A percentile compares a stretch with the other conserved stretches of the same genome.
Evolutionary conservation across 1,284 basidiomycete species (phyloP).

Genomic region (Leccinum colubrinum): DNA sequence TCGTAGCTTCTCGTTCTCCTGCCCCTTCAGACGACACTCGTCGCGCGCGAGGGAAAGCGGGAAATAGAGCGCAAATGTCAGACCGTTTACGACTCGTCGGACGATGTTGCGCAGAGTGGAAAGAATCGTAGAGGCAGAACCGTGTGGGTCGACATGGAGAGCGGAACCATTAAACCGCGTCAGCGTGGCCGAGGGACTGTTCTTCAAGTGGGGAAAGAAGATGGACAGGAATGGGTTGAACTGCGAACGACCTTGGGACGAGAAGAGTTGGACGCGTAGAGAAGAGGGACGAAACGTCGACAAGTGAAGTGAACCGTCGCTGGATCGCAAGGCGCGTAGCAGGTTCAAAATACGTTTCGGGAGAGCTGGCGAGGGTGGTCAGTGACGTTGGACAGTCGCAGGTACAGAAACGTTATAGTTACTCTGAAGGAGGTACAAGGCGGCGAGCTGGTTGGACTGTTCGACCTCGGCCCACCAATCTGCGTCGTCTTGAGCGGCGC

Average conservation of each 20-base stretch:
- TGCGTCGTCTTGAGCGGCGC: slow-evolving; percentile 62
- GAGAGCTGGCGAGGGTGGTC: slow-evolving; percentile 42
- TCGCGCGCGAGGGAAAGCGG: slow-evolving; percentile 48
- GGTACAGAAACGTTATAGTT: slow-evolving; percentile 5
- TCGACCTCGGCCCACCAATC: slow-evolving; percentile 76
- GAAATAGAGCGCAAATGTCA: slow-evolving; percentile 17
- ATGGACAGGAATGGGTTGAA: slow-evolving; percentile 28
- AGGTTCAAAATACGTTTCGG: slow-evolving; percentile 54
- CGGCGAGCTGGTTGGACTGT: slow-evolving; percentile 48
- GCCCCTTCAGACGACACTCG: slow-evolving; percentile 62
- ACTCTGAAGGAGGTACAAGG: slow-evolving; percentile 70
- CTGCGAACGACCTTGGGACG: slow-evolving; percentile 40
- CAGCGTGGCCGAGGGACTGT: slow-evolving; percentile 8
- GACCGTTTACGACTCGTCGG: slow-evolving; percentile 13
- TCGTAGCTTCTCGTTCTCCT: slow-evolving; percentile 55
- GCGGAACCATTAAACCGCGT: slow-evolving; percentile 9
- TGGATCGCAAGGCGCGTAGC: slow-evolving; percentile 43
- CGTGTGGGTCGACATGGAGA: slow-evolving; percentile 4
- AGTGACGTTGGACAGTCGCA: not conserved
- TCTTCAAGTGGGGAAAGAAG: slow-evolving; percentile 60
- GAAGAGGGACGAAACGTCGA: slow-evolving; percentile 51
- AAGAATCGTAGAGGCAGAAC: slow-evolving; percentile 6
- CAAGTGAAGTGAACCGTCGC: slow-evolving; percentile 46
- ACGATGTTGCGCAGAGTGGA: slow-evolving; percentile 7
- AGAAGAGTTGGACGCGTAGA: slow-evolving; percentile 46